Conservation (phyloP, 192 early-diverging fungal species). For the Mortierella claussenii region DNA sequence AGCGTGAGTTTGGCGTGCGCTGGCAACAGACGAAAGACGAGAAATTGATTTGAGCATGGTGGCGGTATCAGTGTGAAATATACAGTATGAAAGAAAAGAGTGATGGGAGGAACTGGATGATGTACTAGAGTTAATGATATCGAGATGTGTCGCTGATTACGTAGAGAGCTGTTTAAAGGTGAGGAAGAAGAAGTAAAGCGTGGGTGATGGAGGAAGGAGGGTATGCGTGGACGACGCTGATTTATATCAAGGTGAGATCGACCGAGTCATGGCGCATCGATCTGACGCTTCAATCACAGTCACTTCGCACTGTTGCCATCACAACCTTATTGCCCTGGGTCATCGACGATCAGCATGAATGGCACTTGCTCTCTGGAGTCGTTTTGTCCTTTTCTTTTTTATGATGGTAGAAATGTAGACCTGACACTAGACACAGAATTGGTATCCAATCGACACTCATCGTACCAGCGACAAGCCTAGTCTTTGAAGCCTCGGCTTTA, state of each 20-base stretch:
- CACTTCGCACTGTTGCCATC: too few species aligned
- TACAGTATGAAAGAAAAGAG: neutral
- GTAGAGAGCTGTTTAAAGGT: too few species aligned
- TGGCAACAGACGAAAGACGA: slow-evolving; percentile 11
- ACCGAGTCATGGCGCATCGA: slow-evolving; percentile 1
- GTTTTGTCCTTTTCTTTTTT: neutral
- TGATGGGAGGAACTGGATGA: neutral
- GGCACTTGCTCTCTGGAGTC: neutral
- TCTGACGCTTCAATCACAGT: slow-evolving; percentile 1
- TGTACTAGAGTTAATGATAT: neutral
- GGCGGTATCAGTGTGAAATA: neutral
- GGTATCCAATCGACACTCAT: too few species aligned
- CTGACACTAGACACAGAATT: neutral
- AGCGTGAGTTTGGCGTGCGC: neutral
- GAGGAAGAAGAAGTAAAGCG: neutral
- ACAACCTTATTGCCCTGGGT: too few species aligned
- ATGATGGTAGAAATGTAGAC: neutral
- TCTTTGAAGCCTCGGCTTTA: slow-evolving; percentile 13
- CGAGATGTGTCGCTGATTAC: too few species aligned
- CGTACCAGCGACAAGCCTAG: slow-evolving; percentile 26
- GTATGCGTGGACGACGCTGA: neutral
- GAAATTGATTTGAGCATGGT: slow-evolving; percentile 31
- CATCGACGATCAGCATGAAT: neutral
- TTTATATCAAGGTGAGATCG: neutral
- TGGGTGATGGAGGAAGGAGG: neutral